phyloP scores from a whole-genome alignment of 2,329 filamentous ascomycete species.

The Ascochyta lentis region DNA sequence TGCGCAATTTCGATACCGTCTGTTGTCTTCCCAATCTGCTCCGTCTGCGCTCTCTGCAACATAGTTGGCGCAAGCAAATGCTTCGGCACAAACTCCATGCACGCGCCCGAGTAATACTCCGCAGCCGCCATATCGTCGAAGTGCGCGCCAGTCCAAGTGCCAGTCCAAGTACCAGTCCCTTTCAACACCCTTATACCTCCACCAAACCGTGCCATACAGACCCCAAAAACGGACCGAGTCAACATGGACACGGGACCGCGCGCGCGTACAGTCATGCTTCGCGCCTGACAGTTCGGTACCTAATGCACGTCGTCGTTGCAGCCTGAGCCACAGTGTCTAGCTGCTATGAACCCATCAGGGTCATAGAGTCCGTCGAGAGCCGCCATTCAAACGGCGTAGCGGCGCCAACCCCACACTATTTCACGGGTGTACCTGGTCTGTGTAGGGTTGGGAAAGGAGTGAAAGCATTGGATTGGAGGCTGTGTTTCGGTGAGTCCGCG shows the following conservation, averaged over 20 bases:
- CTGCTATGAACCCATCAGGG: constrained; percentile 8
- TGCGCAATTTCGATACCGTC: constrained; percentile 30
- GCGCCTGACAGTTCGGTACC: constrained; percentile 9
- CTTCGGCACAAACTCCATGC: constrained; percentile 7
- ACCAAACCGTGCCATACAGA: constrained; percentile 1
- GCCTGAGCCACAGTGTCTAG: constrained; percentile 15
- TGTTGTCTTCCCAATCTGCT: constrained; percentile 19
- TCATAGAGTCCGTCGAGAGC: constrained; percentile 5
- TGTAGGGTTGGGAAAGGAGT: neutral
- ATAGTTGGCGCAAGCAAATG: constrained; percentile 4
- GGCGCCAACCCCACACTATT: neutral
- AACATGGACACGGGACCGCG: neutral
- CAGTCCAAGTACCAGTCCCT: neutral
- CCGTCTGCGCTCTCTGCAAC: constrained; percentile 19
- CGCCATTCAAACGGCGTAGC: constrained; percentile 7
- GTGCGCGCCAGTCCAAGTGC: neutral
- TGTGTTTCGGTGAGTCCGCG: constrained; percentile 3
- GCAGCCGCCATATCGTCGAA: constrained; percentile 9
- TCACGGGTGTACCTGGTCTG: constrained; percentile 3
- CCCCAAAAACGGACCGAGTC: constrained; percentile 5
- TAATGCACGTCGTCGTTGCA: constrained; percentile 16
- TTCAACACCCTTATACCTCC: constrained; percentile 11
- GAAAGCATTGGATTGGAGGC: constrained; percentile 9
- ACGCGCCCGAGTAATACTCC: constrained; percentile 13
- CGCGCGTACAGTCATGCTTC: constrained; percentile 10